Evolutionary conservation across 768 basidiomycete genomes (phyloP).

Genomic region (Lactifluus volemus): DNA sequence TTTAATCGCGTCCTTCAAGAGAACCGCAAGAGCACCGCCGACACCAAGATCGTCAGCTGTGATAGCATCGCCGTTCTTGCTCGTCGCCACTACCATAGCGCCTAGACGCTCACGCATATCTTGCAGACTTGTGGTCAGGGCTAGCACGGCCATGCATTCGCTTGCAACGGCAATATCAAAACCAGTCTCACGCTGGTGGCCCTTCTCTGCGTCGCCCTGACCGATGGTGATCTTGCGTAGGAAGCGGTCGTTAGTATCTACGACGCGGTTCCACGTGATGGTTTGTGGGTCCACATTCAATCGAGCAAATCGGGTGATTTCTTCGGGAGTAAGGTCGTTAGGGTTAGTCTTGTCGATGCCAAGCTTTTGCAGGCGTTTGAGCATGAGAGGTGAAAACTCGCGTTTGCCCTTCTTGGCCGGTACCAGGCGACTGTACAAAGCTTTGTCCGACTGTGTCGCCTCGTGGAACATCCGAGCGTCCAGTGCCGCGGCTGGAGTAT

Average conservation of each 20-base stretch:
- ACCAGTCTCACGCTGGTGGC: constrained; percentile 79
- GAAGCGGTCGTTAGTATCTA: constrained; percentile 97
- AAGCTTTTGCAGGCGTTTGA: constrained; percentile 90
- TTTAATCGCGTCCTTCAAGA: constrained; percentile 99
- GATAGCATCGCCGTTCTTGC: constrained; percentile 82
- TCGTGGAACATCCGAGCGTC: constrained; percentile 99
- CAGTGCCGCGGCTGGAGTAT: constrained; percentile 71
- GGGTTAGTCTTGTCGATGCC: constrained; percentile 93
- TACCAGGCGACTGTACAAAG: constrained; percentile 84
- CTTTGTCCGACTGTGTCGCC: constrained; percentile 91
- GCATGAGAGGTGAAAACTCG: constrained; percentile 92
- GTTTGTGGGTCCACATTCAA: constrained; percentile 86
- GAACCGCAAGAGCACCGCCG: constrained; percentile 88
- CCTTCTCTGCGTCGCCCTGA: constrained; percentile 83
- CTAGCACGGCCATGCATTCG: constrained; percentile 97
- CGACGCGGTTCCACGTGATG: constrained; percentile 96
- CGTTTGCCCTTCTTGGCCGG: constrained; percentile 91
- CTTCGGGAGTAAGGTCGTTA: constrained; percentile 85
- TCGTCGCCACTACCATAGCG: constrained; percentile 94
- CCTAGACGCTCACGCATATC: constrained; percentile 93
- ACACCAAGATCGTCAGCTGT: constrained; percentile 96
- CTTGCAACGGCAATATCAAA: constrained; percentile 98
- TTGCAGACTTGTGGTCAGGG: constrained; percentile 74
- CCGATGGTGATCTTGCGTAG: constrained; percentile 90
- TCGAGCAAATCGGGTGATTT: constrained; percentile 82